Evolutionary conservation across 768 basidiomycete species (phyloP).

Genomic region (Termitomyces sp.): DNA sequence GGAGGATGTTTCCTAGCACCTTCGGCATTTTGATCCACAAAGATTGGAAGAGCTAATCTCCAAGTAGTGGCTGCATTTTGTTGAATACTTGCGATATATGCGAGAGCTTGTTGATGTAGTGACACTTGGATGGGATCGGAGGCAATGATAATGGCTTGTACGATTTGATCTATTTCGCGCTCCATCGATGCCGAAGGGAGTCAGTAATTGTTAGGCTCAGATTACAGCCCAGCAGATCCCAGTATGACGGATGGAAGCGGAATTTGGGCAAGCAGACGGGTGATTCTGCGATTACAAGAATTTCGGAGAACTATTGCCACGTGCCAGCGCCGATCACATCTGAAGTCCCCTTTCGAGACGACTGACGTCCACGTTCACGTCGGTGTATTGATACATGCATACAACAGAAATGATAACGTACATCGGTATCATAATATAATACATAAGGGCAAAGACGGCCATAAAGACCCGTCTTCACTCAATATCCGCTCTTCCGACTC

Average conservation of each 20-base stretch:
- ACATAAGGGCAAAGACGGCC: neutral
- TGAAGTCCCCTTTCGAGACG: neutral
- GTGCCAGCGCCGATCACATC: constrained; percentile 14
- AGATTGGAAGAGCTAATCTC: constrained; percentile 74
- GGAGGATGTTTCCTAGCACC: constrained; percentile 64
- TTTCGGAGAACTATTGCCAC: constrained; percentile 13
- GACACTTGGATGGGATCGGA: constrained; percentile 67
- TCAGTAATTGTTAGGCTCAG: neutral
- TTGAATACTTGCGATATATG: constrained; percentile 74
- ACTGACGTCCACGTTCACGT: neutral
- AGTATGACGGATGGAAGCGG: constrained; percentile 12
- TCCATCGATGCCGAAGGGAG: constrained; percentile 43
- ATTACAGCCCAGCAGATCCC: neutral
- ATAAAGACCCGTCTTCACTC: too few species aligned
- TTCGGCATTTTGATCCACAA: constrained; percentile 54
- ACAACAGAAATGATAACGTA: neutral
- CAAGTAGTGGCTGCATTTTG: constrained; percentile 72
- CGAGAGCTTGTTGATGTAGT: constrained; percentile 82
- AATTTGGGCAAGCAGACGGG: constrained; percentile 8
- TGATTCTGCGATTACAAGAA: constrained; percentile 12
- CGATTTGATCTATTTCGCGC: constrained; percentile 67
- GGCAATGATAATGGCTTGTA: constrained; percentile 85
- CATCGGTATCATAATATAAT: neutral
- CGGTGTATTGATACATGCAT: neutral
- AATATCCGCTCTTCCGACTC: neutral